phyloP scores from a whole-genome alignment of 306 rosid species.

The Castanopsis chinensis region DNA sequence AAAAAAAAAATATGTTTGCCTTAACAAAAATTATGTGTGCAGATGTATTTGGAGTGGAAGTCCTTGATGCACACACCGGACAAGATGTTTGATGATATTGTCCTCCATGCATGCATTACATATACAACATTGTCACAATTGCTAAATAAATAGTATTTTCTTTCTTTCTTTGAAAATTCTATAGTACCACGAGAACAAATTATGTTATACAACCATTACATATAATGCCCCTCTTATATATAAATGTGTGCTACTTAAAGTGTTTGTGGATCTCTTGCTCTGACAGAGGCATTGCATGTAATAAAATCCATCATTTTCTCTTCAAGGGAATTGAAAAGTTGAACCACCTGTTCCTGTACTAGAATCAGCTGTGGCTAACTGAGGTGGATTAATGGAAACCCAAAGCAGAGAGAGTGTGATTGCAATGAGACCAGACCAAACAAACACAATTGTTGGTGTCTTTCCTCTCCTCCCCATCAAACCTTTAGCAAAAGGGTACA shows the following conservation, averaged over 20 bases:
- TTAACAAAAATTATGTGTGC: too few relatives aligned
- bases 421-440: slow-evolving; percentile 59
- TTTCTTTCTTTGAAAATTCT: neutral
- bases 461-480: slow-evolving; percentile 58
- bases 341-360: neutral
- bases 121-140: neutral
- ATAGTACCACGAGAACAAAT: too few relatives aligned
- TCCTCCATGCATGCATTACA: neutral
- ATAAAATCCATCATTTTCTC: neutral
- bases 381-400: slow-evolving; percentile 41
- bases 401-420: slow-evolving; percentile 47
- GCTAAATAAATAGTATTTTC: neutral
- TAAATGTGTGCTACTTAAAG: too few relatives aligned
- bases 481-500: slow-evolving; percentile 58
- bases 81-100: neutral
- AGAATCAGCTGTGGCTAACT: neutral
- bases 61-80: neutral
- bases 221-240: too few relatives aligned
- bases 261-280: too few relatives aligned
- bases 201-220: too few relatives aligned
- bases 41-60: neutral
- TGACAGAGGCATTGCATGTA: too few relatives aligned
- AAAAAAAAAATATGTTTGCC: too few relatives aligned
- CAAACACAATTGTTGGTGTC: slow-evolving; percentile 51
- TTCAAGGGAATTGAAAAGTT: slow-evolving; percentile 45